Evolutionary conservation across 2,329 filamentous ascomycete species (phyloP).

Genomic region (Alternaria rosae): DNA sequence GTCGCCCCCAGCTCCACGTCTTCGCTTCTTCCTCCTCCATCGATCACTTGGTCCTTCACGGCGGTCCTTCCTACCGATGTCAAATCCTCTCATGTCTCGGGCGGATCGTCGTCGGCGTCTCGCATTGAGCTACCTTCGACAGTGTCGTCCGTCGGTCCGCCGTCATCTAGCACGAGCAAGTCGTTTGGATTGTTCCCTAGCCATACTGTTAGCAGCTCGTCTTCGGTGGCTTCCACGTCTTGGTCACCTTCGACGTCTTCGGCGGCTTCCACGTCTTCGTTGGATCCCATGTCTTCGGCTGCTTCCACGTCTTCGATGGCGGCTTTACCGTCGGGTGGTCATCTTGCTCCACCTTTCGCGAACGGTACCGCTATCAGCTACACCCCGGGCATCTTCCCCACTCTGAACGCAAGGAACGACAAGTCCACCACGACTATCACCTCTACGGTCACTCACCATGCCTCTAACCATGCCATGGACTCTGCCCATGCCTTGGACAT

Average conservation of each 20-base stretch:
- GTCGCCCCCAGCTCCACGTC: not conserved
- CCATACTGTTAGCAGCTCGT: constrained; percentile 1
- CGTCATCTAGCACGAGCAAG: not conserved
- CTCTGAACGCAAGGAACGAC: constrained; percentile 9
- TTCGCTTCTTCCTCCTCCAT: not conserved
- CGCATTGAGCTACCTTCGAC: not conserved
- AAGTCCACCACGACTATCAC: not conserved
- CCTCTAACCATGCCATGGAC: not conserved
- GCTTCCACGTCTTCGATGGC: not conserved
- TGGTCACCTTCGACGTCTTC: not conserved
- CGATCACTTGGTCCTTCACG: constrained; percentile 3
- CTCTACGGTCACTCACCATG: not conserved
- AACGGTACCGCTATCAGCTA: constrained; percentile 7
- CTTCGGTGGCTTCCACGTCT: not conserved
- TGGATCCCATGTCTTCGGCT: not conserved
- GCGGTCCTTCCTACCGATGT: not conserved
- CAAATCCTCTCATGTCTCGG: not conserved
- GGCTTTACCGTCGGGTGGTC: not conserved
- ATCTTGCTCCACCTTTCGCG: not conserved
- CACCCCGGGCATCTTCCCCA: constrained; percentile 11
- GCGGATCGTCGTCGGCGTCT: not conserved
- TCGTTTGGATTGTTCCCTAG: not conserved
- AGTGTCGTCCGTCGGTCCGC: not conserved
- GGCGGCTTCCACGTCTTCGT: not conserved
- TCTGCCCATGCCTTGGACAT: not conserved